Percentiles rank a stretch among this genome's conserved stretches.
Conservation (phyloP, 768 basidiomycete genomes). For the Lactarius trivialis region DNA sequence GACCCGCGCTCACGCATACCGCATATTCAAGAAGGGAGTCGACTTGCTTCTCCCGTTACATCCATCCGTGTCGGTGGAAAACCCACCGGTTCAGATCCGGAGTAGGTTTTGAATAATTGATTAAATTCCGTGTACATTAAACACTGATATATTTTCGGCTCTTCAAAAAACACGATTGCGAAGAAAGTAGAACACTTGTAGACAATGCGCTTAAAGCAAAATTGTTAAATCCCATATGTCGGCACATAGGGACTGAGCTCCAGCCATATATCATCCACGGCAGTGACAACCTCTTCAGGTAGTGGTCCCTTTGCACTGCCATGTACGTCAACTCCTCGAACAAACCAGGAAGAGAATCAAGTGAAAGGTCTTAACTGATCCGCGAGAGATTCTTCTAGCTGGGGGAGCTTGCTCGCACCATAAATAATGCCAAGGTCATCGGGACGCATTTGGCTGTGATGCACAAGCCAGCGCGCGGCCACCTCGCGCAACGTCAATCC, state of each 20-base stretch:
- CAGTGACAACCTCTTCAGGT: constrained; percentile 33
- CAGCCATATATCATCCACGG: constrained; percentile 34
- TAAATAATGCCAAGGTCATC: constrained; percentile 34
- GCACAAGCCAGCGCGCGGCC: constrained; percentile 37
- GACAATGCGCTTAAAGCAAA: background rate
- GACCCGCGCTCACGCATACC: too few relatives aligned
- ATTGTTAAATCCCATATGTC: constrained; percentile 20
- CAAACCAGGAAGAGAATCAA: background rate
- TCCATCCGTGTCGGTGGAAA: too few relatives aligned
- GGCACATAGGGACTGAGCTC: constrained; percentile 23
- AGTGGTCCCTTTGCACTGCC: constrained; percentile 30
- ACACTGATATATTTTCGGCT: background rate
- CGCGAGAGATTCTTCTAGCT: constrained; percentile 29
- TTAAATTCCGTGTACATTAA: background rate
- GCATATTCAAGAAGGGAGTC: too few relatives aligned
- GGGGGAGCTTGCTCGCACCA: constrained; percentile 34
- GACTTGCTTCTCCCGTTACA: too few relatives aligned
- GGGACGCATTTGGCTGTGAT: constrained; percentile 35
- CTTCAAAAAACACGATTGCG: background rate
- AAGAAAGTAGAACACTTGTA: background rate
- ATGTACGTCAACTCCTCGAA: background rate
- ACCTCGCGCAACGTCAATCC: constrained; percentile 33
- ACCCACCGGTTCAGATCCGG: too few relatives aligned
- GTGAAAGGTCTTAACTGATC: constrained; percentile 11
- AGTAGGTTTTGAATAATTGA: background rate